A percentile compares a stretch with the other conserved stretches of the same genome.
phyloP scores from a whole-genome alignment of 768 basidiomycete genomes.

The Pleurotus tuber-regium region DNA sequence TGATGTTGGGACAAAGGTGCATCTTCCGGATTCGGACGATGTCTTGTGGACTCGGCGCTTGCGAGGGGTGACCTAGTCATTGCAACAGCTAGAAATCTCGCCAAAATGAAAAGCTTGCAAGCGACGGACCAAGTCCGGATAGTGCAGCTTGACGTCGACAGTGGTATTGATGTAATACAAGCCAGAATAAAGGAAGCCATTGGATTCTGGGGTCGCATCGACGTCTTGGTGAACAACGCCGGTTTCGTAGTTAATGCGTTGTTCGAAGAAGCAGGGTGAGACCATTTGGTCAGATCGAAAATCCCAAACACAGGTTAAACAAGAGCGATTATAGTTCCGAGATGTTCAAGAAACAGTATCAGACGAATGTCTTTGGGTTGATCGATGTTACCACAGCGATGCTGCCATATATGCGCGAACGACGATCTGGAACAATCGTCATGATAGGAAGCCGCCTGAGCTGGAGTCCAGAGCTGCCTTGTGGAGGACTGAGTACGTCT shows the following conservation, averaged over 20 bases:
- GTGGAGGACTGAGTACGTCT: constrained; percentile 36
- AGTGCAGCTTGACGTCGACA: constrained; percentile 51
- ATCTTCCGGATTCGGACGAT: constrained; percentile 58
- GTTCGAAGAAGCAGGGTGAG: constrained; percentile 60
- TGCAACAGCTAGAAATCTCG: constrained; percentile 48
- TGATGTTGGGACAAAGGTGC: constrained; percentile 35
- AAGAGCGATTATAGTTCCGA: constrained; percentile 20
- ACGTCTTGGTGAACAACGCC: constrained; percentile 67
- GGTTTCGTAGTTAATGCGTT: constrained; percentile 40
- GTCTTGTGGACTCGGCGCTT: constrained; percentile 43
- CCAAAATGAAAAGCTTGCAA: constrained; percentile 35
- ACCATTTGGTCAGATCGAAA: constrained; percentile 7
- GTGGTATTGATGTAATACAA: constrained; percentile 40
- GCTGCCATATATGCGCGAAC: constrained; percentile 48
- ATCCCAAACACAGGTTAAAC: no score
- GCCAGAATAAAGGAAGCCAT: constrained; percentile 42
- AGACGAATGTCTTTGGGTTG: constrained; percentile 50
- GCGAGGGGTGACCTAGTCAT: constrained; percentile 61
- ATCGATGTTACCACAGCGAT: constrained; percentile 52
- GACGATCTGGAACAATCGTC: constrained; percentile 43
- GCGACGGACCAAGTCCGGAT: constrained; percentile 22
- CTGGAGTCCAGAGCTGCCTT: no score
- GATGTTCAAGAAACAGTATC: constrained; percentile 39
- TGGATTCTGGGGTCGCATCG: constrained; percentile 49
- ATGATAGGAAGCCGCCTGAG: constrained; percentile 54